phyloP scores from a whole-genome alignment of 805 yeast species.

The Ogataea chonburiensis region DNA sequence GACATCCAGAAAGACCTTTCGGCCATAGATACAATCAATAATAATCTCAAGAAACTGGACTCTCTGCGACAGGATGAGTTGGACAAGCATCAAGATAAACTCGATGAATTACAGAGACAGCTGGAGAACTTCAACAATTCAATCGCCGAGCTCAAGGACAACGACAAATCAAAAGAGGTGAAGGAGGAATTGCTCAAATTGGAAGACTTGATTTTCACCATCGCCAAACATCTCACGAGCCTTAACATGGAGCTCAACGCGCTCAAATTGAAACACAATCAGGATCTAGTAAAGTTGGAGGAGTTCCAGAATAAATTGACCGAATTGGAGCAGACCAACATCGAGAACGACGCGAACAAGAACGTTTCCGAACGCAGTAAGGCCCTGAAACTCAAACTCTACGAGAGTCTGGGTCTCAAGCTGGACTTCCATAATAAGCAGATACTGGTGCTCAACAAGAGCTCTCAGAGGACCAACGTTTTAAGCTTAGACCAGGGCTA shows the following conservation, averaged over 20 bases:
- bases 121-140: constrained; percentile 19
- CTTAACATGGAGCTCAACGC: constrained; percentile 45
- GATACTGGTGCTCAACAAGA: constrained; percentile 49
- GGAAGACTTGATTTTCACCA: constrained; percentile 47
- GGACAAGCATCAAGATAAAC: constrained; percentile 15
- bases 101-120: constrained; percentile 19
- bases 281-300: constrained; percentile 37
- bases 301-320: constrained; percentile 31
- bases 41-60: constrained; percentile 19
- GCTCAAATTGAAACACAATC: constrained; percentile 38
- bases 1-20: constrained; percentile 20
- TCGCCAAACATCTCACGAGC: constrained; percentile 53
- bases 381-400: constrained; percentile 56
- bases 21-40: constrained; percentile 20
- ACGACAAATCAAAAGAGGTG: constrained; percentile 32
- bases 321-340: constrained; percentile 18
- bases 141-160: constrained; percentile 28
- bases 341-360: constrained; percentile 15
- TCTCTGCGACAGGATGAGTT: constrained; percentile 15
- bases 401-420: constrained; percentile 56
- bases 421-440: constrained; percentile 43
- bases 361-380: constrained; percentile 38
- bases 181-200: constrained; percentile 33
- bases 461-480: constrained; percentile 45
- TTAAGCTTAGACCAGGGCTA: constrained; percentile 52